Percentiles rank a stretch among this genome's conserved stretches.
Conservation (phyloP, 2,329 filamentous ascomycete genomes). For the Hysterium pulicare region DNA sequence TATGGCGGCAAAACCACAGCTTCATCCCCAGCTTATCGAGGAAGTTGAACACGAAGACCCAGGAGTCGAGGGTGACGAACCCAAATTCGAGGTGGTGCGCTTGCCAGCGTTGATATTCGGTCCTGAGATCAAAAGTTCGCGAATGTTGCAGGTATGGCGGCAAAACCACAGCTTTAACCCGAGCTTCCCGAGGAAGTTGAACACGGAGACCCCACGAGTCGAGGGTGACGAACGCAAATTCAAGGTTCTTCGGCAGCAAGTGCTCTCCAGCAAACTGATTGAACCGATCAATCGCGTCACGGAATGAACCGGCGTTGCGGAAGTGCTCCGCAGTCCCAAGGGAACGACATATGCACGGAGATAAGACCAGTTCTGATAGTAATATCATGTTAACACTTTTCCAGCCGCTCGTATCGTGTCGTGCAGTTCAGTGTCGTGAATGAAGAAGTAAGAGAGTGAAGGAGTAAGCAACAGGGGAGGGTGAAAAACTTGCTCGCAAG, state of each 20-base stretch:
- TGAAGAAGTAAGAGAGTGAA: no score
- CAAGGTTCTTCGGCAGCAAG: conserved; percentile 82
- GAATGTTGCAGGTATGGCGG: conserved; percentile 97
- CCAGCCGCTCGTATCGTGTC: no score
- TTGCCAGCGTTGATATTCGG: conserved; percentile 98
- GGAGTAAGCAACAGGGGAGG: no score
- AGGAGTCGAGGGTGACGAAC: conserved; percentile 96
- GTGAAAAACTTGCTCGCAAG: no score
- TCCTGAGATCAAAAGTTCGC: conserved; percentile 91
- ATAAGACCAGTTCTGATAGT: no score
- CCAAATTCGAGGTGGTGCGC: conserved; percentile 97
- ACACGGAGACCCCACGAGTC: conserved; percentile 98
- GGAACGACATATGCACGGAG: no score
- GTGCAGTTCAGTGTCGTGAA: no score
- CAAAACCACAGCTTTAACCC: conserved; percentile 95
- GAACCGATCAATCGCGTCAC: conserved; percentile 93
- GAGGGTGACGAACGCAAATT: conserved; percentile 97
- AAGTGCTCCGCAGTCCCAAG: conserved; percentile 99
- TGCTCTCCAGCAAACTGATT: conserved; percentile 92
- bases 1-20: conserved; percentile 94
- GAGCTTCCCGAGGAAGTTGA: conserved; percentile 93
- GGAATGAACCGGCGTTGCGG: conserved; percentile 93
- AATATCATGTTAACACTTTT: no score
- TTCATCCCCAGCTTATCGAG: conserved; percentile 96
- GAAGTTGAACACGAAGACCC: conserved; percentile 95